Evolutionary conservation across 2,329 filamentous ascomycete genomes (phyloP).

Genomic region (Colletotrichum acutatum): DNA sequence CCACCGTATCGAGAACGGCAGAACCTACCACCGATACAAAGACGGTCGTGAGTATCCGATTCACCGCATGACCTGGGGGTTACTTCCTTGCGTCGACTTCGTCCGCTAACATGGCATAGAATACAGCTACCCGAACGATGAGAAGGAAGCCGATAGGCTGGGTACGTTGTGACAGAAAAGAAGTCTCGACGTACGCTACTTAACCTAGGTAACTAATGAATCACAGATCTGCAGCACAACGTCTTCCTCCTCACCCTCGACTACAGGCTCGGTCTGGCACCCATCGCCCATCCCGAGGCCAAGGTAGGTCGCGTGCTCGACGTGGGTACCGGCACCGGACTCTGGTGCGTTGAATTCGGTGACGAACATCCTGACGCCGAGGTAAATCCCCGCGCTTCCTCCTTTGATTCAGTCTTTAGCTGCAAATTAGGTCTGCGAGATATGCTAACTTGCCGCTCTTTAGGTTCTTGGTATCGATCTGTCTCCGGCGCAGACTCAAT

Average conservation of each 20-base stretch:
- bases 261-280: constrained; percentile 43
- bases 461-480: constrained; percentile 45
- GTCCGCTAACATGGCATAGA: constrained; percentile 33
- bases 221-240: constrained; percentile 51
- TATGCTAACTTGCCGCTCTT: too few relatives aligned
- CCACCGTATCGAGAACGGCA: constrained; percentile 19
- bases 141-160: constrained; percentile 43
- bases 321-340: constrained; percentile 17
- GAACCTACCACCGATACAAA: constrained; percentile 34
- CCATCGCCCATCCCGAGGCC: constrained; percentile 30
- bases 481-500: constrained; percentile 48
- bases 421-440: too few relatives aligned
- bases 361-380: constrained; percentile 41
- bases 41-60: constrained; percentile 41
- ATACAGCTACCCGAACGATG: constrained; percentile 41
- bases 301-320: constrained; percentile 37
- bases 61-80: too few relatives aligned
- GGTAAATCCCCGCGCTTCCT: not conserved
- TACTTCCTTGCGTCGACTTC: too few relatives aligned
- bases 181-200: too few relatives aligned
- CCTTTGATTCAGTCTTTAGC: too few relatives aligned
- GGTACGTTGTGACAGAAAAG: too few relatives aligned
- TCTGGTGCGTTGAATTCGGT: constrained; percentile 33
- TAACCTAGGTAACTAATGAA: too few relatives aligned
- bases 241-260: constrained; percentile 46